Base-by-base conservation (phyloP, 345 rosid species). In the Noccaea caerulescens region DNA sequence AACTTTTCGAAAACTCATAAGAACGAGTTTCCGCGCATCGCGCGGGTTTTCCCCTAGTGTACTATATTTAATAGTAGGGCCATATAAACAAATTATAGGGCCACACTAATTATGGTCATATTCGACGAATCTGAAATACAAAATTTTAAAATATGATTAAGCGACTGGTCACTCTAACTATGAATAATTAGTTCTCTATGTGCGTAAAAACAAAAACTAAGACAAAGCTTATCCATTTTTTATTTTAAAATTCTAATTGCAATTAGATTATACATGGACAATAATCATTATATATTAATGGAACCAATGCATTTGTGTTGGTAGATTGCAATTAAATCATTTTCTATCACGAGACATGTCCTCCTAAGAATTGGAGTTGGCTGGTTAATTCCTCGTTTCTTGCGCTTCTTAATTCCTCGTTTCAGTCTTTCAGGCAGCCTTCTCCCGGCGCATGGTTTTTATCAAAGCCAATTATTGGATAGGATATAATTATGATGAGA, bases 271-370 rank as follows among this genome's bases (percentile, higher is more conserved):
- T 27, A 27, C 30, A 27, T 3, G 30, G 30, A 27, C 27, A 2
- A 25, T 16, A 64, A 72, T 64, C 37, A 64, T 72, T 47, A 57
- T 4, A 38, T 65, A 72, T 56, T 64, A 56, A 66, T 39, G 39
- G 53, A 46, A 58, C 66, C 67, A 10, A 66, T 66, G 72, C 53
- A 73, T 20, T 32, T 53, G 57, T 47, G 72, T 73, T 73, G 66
- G 53, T 73, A 33, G 8, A 27, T 27, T 37, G 33, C 12, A 12
- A 30, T 38, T 7, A 18, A 33, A 60, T 5, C 6, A 14, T 10
- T 20, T 47, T 63, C 14, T 62, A 55, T 54, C 65, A 73, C 36
- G 51, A 49, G 38, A 65, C 66, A 65, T 73, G 20, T 72, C 56
- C 45, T 42, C 69, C 14, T 64, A 46, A 45, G 59, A 27, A 47